A percentile compares a stretch with the other conserved stretches of the same genome.
phyloP scores from a whole-genome alignment of 768 basidiomycete species.

The Phaeotremella skinneri region DNA sequence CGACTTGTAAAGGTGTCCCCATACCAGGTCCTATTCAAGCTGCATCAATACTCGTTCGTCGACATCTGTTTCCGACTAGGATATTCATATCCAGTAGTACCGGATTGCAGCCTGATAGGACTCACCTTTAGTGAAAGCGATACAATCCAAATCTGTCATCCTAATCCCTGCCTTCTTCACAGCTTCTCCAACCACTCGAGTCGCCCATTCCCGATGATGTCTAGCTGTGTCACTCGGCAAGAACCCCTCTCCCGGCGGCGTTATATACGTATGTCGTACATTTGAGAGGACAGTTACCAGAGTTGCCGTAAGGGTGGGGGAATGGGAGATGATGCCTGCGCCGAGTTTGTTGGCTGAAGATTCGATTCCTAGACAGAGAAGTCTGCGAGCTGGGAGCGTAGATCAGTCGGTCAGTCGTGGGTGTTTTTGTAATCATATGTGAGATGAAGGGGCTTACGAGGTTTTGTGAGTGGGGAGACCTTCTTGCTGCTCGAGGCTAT shows the following conservation, averaged over 20 bases:
- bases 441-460: conserved; percentile 19
- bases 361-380: conserved; percentile 89
- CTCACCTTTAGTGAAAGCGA: conserved; percentile 93
- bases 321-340: conserved; percentile 84
- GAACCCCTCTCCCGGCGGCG: conserved; percentile 96
- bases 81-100: not conserved
- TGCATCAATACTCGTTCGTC: not conserved
- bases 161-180: conserved; percentile 65
- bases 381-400: conserved; percentile 34
- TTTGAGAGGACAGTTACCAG: conserved; percentile 80
- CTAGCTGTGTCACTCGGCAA: conserved; percentile 91
- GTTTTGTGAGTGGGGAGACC: conserved; percentile 34
- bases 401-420: not conserved
- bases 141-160: conserved; percentile 82
- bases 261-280: conserved; percentile 96
- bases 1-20: conserved; percentile 94
- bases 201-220: conserved; percentile 91
- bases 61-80: not conserved
- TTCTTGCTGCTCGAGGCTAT: conserved; percentile 34
- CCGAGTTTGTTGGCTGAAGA: conserved; percentile 98
- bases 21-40: conserved; percentile 82
- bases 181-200: conserved; percentile 75
- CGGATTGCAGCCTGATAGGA: not conserved
- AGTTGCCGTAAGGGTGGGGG: conserved; percentile 50
- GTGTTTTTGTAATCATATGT: not conserved